Base-by-base conservation (phyloP, 306 rosid species). In the Gynostemma pentaphyllum region DNA sequence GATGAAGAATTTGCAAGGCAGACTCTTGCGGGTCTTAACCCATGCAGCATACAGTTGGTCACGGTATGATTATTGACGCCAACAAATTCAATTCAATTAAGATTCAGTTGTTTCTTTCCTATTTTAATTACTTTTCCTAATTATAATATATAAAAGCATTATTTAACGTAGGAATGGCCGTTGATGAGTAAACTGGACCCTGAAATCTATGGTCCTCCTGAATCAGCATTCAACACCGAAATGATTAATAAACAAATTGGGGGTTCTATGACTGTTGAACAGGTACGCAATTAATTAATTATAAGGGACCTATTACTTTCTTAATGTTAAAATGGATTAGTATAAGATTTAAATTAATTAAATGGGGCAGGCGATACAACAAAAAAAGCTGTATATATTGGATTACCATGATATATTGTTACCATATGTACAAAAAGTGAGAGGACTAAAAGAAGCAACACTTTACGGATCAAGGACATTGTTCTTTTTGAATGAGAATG, bases 391-490 rank as follows among this genome's bases (percentile, higher is more conserved):
- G 73, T 87, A 73, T 70, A 69, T 85, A 9, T 63, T 91, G 40
- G 97, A 91, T 66, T 90, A 90, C 82, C 83, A 90, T 21, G 97
- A 90, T 49, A 24, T 83, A 13, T n/a, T 87, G 0, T 39, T 87
- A 46, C 97, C 95, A 11, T 76, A 59, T 7, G 97, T 90, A 41
- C 70, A 59, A 52, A 70, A 76, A 67, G 81, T 91, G 5, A 75
- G 97, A 49, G 0, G 72, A 52, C 21, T 78, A 3, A 61, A 82
- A 68, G 87, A 82, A 1, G 83, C 84, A 18, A 87, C 97, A 2
- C 70, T 90, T 0, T 90, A 90, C 28, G 97, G 91, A 60, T 90
- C 97, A 51, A 75, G 91, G 65, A 69, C 96, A 16, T 1, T 90
- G 62, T 90, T 90, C 74, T 76, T 85, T 73, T 80, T 80, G 1